Conservation (phyloP, 345 rosid genomes). For the Rhizophora apiculata region DNA sequence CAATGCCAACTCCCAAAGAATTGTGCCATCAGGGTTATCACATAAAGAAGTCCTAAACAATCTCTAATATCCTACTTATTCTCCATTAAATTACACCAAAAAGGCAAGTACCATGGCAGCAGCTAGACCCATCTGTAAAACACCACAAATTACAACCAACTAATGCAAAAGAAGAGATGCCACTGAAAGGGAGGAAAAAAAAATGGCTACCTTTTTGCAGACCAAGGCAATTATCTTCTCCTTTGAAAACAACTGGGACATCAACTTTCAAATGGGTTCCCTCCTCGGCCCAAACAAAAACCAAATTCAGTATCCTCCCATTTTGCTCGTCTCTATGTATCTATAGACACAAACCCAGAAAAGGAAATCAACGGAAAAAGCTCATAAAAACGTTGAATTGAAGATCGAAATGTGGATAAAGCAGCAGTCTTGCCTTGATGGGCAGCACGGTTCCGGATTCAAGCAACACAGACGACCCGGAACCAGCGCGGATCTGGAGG, state of each 20-base stretch:
- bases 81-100: too few species aligned
- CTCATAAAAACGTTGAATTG: not conserved
- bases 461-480: conserved; percentile 56
- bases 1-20: too few species aligned
- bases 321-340: conserved; percentile 75
- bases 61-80: too few species aligned
- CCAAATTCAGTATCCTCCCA: conserved; percentile 79
- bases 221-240: conserved; percentile 70
- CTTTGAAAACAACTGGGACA: conserved; percentile 82
- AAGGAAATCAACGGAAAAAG: not conserved
- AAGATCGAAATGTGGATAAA: not conserved
- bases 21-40: too few species aligned
- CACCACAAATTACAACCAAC: not conserved
- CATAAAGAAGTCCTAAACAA: too few species aligned
- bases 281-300: conserved; percentile 84
- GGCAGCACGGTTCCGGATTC: conserved; percentile 84
- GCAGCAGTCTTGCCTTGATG: conserved; percentile 47
- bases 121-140: too few species aligned
- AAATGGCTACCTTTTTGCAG: conserved; percentile 60
- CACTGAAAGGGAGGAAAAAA: not conserved
- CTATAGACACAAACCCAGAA: conserved; percentile 34
- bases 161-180: not conserved
- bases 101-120: too few species aligned
- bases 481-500: conserved; percentile 82
- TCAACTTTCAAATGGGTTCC: conserved; percentile 72